These are phyloP conservation scores for Tulasnella sp. DNA, from an alignment of 768 basidiomycete species.

Conservation along the genomic window DNA sequence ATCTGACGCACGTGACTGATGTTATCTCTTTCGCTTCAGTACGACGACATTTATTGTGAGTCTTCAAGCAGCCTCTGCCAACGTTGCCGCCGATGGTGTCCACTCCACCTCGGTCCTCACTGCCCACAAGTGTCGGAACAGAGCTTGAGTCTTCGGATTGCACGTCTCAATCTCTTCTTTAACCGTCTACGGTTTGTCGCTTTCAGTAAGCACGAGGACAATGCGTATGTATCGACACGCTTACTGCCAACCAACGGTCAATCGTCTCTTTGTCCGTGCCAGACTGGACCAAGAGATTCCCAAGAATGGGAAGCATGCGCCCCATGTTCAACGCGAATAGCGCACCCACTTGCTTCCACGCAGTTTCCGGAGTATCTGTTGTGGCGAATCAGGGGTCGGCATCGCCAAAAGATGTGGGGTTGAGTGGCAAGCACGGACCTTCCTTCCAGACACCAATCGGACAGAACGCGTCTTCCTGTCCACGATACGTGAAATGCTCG, in stretches of 20 bases:
- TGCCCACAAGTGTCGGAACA: slow-evolving; percentile 5
- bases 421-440: neutral
- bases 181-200: neutral
- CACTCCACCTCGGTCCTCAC: neutral
- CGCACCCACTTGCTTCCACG: neutral
- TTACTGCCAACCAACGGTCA: slow-evolving; percentile 17
- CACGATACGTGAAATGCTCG: neutral
- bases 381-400: neutral
- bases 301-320: neutral
- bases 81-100: neutral
- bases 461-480: neutral
- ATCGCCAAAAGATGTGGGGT: neutral
- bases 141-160: neutral
- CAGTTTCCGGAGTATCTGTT: neutral
- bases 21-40: no score
- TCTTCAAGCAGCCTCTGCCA: neutral
- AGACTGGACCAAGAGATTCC: neutral
- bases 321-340: neutral
- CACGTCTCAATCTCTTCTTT: slow-evolving; percentile 7
- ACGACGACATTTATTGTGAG: no score
- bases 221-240: neutral
- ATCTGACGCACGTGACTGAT: no score
- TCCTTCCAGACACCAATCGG: neutral
- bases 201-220: no score
- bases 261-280: slow-evolving; percentile 10